Evolutionary conservation across 2,329 filamentous ascomycete species (phyloP), one percentile per base, ranked within the genome.

Genomic region (Cladorrhinum sp.): DNA sequence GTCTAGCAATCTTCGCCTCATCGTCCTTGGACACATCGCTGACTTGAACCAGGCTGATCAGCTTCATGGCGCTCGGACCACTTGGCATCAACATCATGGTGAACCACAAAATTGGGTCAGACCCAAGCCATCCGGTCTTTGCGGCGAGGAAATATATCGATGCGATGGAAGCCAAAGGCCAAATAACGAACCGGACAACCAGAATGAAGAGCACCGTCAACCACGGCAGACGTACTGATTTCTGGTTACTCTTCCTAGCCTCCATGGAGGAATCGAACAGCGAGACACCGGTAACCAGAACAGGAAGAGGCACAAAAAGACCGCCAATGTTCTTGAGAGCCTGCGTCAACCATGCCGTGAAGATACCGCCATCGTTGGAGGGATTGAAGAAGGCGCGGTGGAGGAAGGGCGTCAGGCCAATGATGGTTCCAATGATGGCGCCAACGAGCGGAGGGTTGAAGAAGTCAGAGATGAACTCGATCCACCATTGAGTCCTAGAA

Each of bases 81-180:
- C 74, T 75, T 0, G 79, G 78, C 78, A 81, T 79, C 48, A 80
- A 64, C 75, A 78, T 79, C 69, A 79, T 71, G 16, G 75, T 77
- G 67, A 89, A 89, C 85, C 85, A 89, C 29, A 90, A 72, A 64
- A 89, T 82, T 0, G 85, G 85, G 67, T 90, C 87, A 2, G 75
- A 66, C 2, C 77, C 76, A 2, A 90, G 68, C 2, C 84, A 41
- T 0, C 66, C 64, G 0, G 85, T 87, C 57, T 76, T 78, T 1
- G 76, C 78, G 0, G 83, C 84, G 6, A 89, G 68, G 0, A 71
- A 66, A 65, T 82, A 88, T 7, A 89, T 78, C 1, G 82, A 32
- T 0, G 75, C 75, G 29, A 89, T 84, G 2, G 80, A 81, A 16
- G 82, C 71, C 0, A 72, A 70, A 3, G 86, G 85, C 86, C 86